Conservation (phyloP, 176 grass and related monocot species). For the Themeda triandra region DNA sequence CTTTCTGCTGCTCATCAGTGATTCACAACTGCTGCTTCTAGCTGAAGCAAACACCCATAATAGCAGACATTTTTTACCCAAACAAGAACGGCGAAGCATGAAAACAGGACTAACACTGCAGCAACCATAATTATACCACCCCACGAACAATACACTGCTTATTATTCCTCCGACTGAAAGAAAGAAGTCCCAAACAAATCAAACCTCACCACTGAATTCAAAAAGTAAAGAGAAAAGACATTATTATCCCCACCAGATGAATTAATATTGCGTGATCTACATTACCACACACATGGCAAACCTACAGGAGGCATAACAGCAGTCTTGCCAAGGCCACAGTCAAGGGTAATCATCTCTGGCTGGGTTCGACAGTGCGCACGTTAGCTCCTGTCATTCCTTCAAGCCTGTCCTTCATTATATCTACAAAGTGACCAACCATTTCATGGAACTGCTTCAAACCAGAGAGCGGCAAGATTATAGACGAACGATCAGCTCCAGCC, state of each 20-base stretch:
- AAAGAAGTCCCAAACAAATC: slow-evolving; percentile 56
- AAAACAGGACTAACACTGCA: not conserved
- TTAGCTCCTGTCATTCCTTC: slow-evolving; percentile 83
- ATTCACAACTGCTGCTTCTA: too few species aligned
- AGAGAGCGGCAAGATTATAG: slow-evolving; percentile 92
- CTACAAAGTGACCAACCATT: slow-evolving; percentile 98
- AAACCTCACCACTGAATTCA: slow-evolving; percentile 48
- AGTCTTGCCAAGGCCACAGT: slow-evolving; percentile 34
- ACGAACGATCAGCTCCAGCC: slow-evolving; percentile 88
- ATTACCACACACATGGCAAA: slow-evolving; percentile 53
- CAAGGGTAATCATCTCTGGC: slow-evolving; percentile 70
- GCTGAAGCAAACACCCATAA: too few species aligned
- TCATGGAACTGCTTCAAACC: slow-evolving; percentile 99
- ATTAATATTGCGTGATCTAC: slow-evolving; percentile 60
- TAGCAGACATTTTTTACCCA: not conserved
- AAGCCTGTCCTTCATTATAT: slow-evolving; percentile 96
- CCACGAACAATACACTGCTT: slow-evolving; percentile 56
- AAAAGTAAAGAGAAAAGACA: slow-evolving; percentile 27
- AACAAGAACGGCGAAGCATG: not conserved
- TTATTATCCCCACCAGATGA: slow-evolving; percentile 67
- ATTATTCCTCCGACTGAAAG: slow-evolving; percentile 49
- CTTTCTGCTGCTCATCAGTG: too few species aligned
- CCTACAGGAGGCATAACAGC: slow-evolving; percentile 59
- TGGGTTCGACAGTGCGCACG: slow-evolving; percentile 67
- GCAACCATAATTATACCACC: slow-evolving; percentile 33